phyloP scores from a whole-genome alignment of 768 basidiomycete species.

The Kwoniella botswanensis region DNA sequence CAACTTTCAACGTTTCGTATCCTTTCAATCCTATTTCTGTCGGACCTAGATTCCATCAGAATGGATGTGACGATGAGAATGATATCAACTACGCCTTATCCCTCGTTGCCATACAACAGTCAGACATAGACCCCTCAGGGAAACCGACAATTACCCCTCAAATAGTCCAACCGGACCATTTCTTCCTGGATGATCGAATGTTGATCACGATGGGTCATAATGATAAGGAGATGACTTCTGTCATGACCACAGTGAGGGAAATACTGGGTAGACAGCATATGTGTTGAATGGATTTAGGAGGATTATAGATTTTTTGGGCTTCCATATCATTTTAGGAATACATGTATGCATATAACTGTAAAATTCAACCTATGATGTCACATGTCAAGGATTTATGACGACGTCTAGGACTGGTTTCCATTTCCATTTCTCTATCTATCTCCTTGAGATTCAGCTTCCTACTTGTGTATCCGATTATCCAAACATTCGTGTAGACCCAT shows the following conservation, averaged over 20 bases:
- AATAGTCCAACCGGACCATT: constrained; percentile 20
- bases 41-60: constrained; percentile 20
- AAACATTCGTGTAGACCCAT: background rate
- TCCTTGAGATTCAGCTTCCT: background rate
- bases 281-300: constrained; percentile 1
- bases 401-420: too few relatives aligned
- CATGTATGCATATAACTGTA: background rate
- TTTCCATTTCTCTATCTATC: too few relatives aligned
- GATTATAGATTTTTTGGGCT: background rate
- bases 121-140: constrained; percentile 7
- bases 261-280: constrained; percentile 18
- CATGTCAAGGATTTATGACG: background rate
- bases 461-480: background rate
- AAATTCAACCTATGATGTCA: background rate
- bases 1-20: constrained; percentile 19
- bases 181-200: constrained; percentile 29
- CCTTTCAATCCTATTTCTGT: constrained; percentile 27
- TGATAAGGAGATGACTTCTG: constrained; percentile 19
- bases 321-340: background rate
- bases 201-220: constrained; percentile 25
- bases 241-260: constrained; percentile 15
- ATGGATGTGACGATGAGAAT: constrained; percentile 17
- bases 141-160: background rate
- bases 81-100: constrained; percentile 24
- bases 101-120: constrained; percentile 7